Evolutionary conservation across 2,329 filamentous ascomycete species (phyloP), one percentile per base, ranked within the genome.

Genomic region (Didymella exigua): DNA sequence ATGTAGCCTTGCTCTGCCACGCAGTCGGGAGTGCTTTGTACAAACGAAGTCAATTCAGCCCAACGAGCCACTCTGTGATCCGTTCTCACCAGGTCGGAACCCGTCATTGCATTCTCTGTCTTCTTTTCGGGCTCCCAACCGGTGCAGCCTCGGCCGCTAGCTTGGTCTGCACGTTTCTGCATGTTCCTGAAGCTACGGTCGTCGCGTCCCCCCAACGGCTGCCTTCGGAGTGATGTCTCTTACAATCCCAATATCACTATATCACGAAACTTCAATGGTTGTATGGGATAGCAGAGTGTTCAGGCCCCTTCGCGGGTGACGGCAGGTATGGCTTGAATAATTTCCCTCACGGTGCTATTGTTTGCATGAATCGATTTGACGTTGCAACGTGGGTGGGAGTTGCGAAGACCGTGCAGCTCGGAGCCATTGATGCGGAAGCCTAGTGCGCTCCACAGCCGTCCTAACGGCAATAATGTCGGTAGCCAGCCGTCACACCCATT

Each of bases 381-480:
- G 45, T 13, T 11, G 21, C 16, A 38, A 54, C 45, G 33, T 49
- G 40, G 33, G 21, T 23, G 37, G 31, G 14, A n/a, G 18, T 45
- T 36, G 16, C 13, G n/a, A n/a, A n/a, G n/a, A 40, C 52, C 26
- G 33, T 10, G 40, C 40, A 34, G 46, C 21, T 38, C 2, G 16
- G 24, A 36, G 31, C 50, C 31, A 43, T 54, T 44, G 31, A 21
- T 26, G 23, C 38, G 51, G 51, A 54, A 40, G 51, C 50, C 42
- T 48, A 43, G 43, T 31, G 24, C 31, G 40, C 38, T 38, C 45
- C 51, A 54, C 51, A 54, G 16, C 41, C 26, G 4, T 27, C 26
- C 21, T 21, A 30, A 34, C 38, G 27, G n/a, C 30, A 43, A 30
- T 31, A 30, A 30, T 37, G 13, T 27, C 31, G 33, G 16, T 16